Evolutionary conservation across 768 basidiomycete species (phyloP).

Genomic region (Boletellus ananiceps): DNA sequence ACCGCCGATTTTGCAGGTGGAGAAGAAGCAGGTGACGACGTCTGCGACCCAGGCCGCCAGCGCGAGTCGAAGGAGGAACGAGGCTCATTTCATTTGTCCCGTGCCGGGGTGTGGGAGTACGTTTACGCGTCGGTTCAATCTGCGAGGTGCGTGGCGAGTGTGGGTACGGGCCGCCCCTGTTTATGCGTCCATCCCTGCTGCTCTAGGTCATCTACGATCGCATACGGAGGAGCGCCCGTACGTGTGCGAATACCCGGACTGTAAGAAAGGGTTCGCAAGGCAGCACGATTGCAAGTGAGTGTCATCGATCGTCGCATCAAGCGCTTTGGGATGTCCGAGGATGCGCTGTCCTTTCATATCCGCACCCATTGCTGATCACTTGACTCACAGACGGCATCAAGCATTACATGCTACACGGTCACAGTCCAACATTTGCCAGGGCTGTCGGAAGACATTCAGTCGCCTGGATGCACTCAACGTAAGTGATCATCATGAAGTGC

Average conservation of each 20-base stretch:
- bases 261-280: conserved; percentile 90
- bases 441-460: conserved; percentile 94
- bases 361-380: conserved; percentile 7
- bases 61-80: conserved; percentile 82
- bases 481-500: conserved; percentile 40
- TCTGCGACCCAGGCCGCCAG: conserved; percentile 90
- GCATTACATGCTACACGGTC: conserved; percentile 82
- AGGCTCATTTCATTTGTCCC: conserved; percentile 90
- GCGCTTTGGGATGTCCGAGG: neutral
- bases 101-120: conserved; percentile 95
- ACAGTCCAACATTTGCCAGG: conserved; percentile 81
- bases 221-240: conserved; percentile 96
- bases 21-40: conserved; percentile 93
- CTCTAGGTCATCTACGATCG: conserved; percentile 81
- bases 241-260: conserved; percentile 90
- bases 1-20: conserved; percentile 84
- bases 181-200: conserved; percentile 2
- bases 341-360: neutral
- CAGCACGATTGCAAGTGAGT: conserved; percentile 97
- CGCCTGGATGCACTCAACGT: conserved; percentile 92
- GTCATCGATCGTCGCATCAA: conserved; percentile 7
- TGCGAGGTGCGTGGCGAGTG: conserved; percentile 53
- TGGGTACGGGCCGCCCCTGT: conserved; percentile 2
- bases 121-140: conserved; percentile 91
- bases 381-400: conserved; percentile 68